phyloP scores from a whole-genome alignment of 1,284 basidiomycete species.

The Cutaneotrichosporon arboriforme region DNA sequence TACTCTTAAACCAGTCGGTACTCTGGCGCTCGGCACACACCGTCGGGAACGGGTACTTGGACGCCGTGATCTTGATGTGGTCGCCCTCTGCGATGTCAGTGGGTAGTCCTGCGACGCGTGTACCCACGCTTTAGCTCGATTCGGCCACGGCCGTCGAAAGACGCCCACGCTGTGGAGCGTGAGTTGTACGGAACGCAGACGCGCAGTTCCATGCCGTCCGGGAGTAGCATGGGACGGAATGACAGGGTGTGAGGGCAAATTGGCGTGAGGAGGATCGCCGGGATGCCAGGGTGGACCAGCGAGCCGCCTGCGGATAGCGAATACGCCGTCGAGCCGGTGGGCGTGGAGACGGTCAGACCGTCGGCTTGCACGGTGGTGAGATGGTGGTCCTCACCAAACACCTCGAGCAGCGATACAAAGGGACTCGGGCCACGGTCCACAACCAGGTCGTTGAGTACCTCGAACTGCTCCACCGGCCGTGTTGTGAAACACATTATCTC shows the following conservation, averaged over 20 bases:
- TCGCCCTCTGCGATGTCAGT: constrained; percentile 62
- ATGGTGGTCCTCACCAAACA: constrained; percentile 99
- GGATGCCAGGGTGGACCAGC: constrained; percentile 95
- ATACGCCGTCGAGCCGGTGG: constrained; percentile 97
- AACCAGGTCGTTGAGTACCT: constrained; percentile 95
- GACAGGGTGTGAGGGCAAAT: constrained; percentile 98
- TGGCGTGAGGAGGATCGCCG: constrained; percentile 91
- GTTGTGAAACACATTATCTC: constrained; percentile 98
- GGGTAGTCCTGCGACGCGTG: not conserved
- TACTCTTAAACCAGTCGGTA: constrained; percentile 97
- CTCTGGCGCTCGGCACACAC: constrained; percentile 96
- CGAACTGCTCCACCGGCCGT: constrained; percentile 90
- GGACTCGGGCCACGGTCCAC: constrained; percentile 97
- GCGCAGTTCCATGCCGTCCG: constrained; percentile 96
- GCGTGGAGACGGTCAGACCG: constrained; percentile 90
- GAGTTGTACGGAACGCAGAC: constrained; percentile 99
- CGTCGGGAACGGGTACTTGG: constrained; percentile 97
- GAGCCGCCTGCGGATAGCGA: constrained; percentile 98
- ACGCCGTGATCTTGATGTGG: constrained; percentile 97
- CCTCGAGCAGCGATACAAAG: constrained; percentile 89
- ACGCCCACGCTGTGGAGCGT: constrained; percentile 96
- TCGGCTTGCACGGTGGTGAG: constrained; percentile 99
- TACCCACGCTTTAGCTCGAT: constrained; percentile 72
- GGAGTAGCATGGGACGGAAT: constrained; percentile 96
- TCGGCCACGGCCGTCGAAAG: constrained; percentile 93